Percentiles rank a stretch among this genome's conserved stretches.
Conservation (phyloP, 1,284 basidiomycete species). For the Tilletia walkeri region DNA sequence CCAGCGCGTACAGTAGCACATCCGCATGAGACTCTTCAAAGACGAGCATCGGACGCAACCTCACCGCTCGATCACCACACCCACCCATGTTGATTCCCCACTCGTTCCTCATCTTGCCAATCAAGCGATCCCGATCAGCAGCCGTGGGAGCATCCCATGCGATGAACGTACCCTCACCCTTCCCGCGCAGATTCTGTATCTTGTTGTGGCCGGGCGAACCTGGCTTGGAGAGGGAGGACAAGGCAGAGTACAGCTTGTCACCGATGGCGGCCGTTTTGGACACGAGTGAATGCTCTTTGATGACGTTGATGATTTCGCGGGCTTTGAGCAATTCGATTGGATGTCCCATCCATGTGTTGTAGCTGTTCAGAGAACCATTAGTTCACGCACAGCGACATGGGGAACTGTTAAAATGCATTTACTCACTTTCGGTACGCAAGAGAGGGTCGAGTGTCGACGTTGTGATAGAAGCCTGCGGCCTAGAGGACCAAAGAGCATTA, state of each 20-base stretch:
- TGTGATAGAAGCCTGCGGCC: constrained; percentile 61
- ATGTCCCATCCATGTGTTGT: constrained; percentile 58
- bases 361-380: constrained; percentile 18
- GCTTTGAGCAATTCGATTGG: constrained; percentile 62
- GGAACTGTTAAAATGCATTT: constrained; percentile 14
- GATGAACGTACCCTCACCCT: constrained; percentile 61
- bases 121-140: constrained; percentile 58
- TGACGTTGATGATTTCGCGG: constrained; percentile 59
- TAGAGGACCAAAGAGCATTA: constrained; percentile 47
- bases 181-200: constrained; percentile 59
- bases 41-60: constrained; percentile 61
- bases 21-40: constrained; percentile 59
- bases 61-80: constrained; percentile 57
- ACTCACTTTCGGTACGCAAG: constrained; percentile 59
- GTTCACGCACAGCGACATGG: neutral
- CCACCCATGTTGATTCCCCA: constrained; percentile 59
- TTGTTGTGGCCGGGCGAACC: constrained; percentile 31
- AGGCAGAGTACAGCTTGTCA: constrained; percentile 51
- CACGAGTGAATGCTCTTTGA: constrained; percentile 57
- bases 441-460: constrained; percentile 59
- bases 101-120: constrained; percentile 57
- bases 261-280: constrained; percentile 56
- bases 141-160: constrained; percentile 59
- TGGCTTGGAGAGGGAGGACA: constrained; percentile 48
- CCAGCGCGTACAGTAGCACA: constrained; percentile 56